A percentile compares a stretch with the other conserved stretches of the same genome.
Evolutionary conservation across 768 basidiomycete genomes (phyloP).

Genomic region (Crepidotus variabilis): DNA sequence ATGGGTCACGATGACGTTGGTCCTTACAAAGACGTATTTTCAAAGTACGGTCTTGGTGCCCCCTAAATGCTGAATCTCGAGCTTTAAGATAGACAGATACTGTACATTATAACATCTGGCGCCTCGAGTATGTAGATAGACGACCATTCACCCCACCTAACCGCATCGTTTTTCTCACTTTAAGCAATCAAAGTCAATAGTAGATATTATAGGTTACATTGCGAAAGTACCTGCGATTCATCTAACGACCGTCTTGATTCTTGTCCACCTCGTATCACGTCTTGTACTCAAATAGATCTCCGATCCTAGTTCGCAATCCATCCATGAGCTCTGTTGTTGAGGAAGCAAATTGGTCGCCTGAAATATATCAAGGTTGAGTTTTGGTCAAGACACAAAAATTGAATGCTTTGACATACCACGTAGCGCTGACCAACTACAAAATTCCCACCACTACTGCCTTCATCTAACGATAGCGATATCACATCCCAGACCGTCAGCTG

Average conservation of each 20-base stretch:
- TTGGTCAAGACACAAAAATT: constrained; percentile 1
- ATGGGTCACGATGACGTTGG: constrained; percentile 82
- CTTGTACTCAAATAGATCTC: constrained; percentile 71
- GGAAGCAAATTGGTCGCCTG: constrained; percentile 70
- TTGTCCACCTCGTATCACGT: constrained; percentile 62
- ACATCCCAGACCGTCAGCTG: constrained; percentile 88
- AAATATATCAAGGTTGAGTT: constrained; percentile 1
- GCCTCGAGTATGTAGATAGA: not conserved
- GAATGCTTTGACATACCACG: constrained; percentile 40
- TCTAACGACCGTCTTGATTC: constrained; percentile 17
- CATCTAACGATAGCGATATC: constrained; percentile 42
- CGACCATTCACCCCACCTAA: not conserved
- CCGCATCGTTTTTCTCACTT: not conserved
- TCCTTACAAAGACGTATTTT: constrained; percentile 57
- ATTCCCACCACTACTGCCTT: constrained; percentile 43
- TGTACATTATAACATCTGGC: not conserved
- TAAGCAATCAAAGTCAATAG: no score
- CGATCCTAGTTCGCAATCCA: constrained; percentile 51
- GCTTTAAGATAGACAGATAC: not conserved
- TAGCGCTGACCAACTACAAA: constrained; percentile 67
- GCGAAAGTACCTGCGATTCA: constrained; percentile 2
- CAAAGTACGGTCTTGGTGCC: constrained; percentile 63
- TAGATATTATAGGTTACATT: no score
- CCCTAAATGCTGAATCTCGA: constrained; percentile 1
- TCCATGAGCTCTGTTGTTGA: constrained; percentile 68